A percentile compares a stretch with the other conserved stretches of the same genome.
phyloP scores from a whole-genome alignment of 1,284 basidiomycete genomes.

The Rhodofomes roseus region DNA sequence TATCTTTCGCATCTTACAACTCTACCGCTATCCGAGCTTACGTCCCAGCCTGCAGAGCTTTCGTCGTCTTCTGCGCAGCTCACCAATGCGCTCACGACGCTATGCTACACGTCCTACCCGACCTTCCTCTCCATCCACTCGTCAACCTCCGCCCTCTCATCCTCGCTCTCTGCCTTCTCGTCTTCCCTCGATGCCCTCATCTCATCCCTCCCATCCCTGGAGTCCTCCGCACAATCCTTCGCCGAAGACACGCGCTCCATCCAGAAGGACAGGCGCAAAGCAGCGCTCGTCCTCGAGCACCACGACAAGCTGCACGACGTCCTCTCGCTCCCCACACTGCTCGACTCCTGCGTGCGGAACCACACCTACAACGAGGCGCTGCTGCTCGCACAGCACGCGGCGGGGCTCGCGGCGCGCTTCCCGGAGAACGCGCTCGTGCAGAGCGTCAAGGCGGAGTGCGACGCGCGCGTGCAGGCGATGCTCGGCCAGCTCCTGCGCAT shows the following conservation, averaged over 20 bases:
- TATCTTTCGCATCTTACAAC: constrained; percentile 67
- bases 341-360: constrained; percentile 89
- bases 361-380: constrained; percentile 90
- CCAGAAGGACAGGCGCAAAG: constrained; percentile 65
- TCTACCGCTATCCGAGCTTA: constrained; percentile 61
- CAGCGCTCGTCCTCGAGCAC: constrained; percentile 81
- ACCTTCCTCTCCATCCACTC: constrained; percentile 83
- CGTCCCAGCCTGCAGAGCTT: constrained; percentile 68
- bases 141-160: constrained; percentile 65
- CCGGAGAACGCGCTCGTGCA: constrained; percentile 39
- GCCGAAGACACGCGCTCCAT: constrained; percentile 51
- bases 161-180: constrained; percentile 61
- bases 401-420: constrained; percentile 39
- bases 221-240: constrained; percentile 67
- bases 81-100: constrained; percentile 81
- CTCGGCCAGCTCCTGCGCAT: constrained; percentile 74
- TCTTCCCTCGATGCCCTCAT: constrained; percentile 67
- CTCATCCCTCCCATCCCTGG: constrained; percentile 68
- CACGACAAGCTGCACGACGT: constrained; percentile 89
- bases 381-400: constrained; percentile 71
- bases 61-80: constrained; percentile 80
- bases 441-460: constrained; percentile 70
- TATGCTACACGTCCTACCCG: constrained; percentile 85
- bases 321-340: constrained; percentile 84
- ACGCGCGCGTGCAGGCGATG: constrained; percentile 71